Conservation (phyloP, 2,329 filamentous ascomycete species). For the Trichoderma polysporum region DNA sequence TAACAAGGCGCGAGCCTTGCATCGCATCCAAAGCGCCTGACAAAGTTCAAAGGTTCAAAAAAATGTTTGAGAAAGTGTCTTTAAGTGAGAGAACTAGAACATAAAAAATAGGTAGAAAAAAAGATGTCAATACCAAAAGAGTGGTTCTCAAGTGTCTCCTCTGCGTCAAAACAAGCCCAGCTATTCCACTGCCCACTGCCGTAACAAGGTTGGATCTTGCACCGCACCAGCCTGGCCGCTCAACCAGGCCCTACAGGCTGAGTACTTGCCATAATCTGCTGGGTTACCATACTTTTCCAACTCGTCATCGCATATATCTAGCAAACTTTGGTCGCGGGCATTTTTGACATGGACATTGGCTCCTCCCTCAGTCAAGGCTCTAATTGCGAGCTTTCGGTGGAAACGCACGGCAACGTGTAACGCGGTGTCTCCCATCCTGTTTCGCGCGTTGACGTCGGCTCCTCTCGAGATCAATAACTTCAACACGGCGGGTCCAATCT, state of each 20-base stretch:
- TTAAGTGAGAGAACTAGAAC: too few relatives aligned
- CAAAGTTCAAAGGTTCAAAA: background rate
- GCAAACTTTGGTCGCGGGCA: slow-evolving; percentile 42
- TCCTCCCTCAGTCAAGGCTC: slow-evolving; percentile 45
- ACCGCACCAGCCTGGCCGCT: slow-evolving; percentile 40
- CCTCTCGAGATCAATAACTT: slow-evolving; percentile 43
- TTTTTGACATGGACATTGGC: slow-evolving; percentile 51
- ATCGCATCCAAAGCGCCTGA: background rate
- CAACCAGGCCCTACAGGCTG: slow-evolving; percentile 48
- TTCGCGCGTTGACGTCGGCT: slow-evolving; percentile 50
- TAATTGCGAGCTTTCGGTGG: slow-evolving; percentile 53
- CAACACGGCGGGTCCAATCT: slow-evolving; percentile 46
- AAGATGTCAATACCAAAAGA: background rate
- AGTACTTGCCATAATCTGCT: slow-evolving; percentile 42
- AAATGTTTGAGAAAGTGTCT: background rate
- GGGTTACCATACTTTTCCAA: slow-evolving; percentile 34
- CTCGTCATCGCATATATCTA: slow-evolving; percentile 47
- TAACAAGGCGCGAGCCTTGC: background rate
- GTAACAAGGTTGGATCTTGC: slow-evolving; percentile 40
- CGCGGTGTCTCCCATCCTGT: slow-evolving; percentile 55
- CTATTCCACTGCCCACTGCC: slow-evolving; percentile 40
- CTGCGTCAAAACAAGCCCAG: background rate
- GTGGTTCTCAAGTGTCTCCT: too few relatives aligned
- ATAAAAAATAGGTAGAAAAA: too few relatives aligned
- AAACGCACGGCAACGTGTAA: slow-evolving; percentile 54